Base-by-base conservation (phyloP, 2,329 filamentous ascomycete genomes). In the Pochonia chlamydosporia region DNA sequence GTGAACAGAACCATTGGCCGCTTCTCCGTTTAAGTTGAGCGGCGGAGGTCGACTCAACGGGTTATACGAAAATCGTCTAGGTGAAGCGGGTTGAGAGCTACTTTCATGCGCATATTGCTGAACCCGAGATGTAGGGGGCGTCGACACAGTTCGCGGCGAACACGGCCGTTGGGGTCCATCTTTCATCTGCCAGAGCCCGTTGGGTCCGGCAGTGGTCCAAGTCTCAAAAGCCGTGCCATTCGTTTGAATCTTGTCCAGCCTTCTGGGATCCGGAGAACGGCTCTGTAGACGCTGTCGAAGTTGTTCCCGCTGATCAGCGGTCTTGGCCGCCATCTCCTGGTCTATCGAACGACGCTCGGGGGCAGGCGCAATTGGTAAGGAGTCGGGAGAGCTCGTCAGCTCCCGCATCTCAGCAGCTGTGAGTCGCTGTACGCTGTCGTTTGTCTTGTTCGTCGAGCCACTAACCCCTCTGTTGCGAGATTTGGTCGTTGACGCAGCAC, bases 401-500 rank as follows among this genome's bases (percentile, higher is more conserved):
- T 79, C 74, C 45, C 79, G 74, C 59, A 84, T 81, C 56, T 81
- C 76, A 31, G 70, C 74, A 7, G 76, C 76, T 0, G 79, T 81
- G 23, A 84, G 67, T 31, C 77, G 73, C 46, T 76, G 71, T 40
- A 81, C 63, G 41, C 66, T 71, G 50, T 72, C 74, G 36, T 66
- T 61, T 4, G 57, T 54, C 48, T 59, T 63, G 48, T 55, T 61
- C 42, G 61, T 56, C 25, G 63, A 56, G 33, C 56, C 61, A 51
- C 59, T 65, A 20, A 58, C 58, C 40, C 59, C 58, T 30, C 59
- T 53, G 9, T 57, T 54, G 14, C 18, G 42, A 8, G 20, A n/a
- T 36, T 52, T 56, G 9, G 36, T 40, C 23, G 37, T 20, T 20
- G 25, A 44, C 40, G 30, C 35, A 24, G 39, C 40, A 39, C 21